Conservation (phyloP, 495 filamentous ascomycete species). For the Polyplosphaeria fusca region DNA sequence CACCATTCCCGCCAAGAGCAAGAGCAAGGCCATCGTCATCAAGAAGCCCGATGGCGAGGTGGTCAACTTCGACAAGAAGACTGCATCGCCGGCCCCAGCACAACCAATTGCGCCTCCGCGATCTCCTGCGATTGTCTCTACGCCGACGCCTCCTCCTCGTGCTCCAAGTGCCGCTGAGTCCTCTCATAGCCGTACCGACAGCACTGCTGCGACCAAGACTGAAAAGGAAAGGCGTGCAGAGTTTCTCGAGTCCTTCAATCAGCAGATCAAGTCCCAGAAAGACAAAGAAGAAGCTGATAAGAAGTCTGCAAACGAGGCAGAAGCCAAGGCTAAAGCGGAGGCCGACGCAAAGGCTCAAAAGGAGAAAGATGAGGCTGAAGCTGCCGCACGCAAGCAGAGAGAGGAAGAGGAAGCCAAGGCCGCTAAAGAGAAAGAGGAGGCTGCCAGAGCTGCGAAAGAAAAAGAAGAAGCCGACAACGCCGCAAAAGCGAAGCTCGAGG, state of each 20-base stretch:
- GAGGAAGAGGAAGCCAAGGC: slow-evolving; percentile 47
- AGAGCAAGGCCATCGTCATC: slow-evolving; percentile 69
- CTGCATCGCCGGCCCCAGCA: slow-evolving; percentile 50
- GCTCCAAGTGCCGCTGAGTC: slow-evolving; percentile 52
- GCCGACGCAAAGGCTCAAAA: slow-evolving; percentile 37
- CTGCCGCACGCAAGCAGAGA: slow-evolving; percentile 36
- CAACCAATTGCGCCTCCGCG: slow-evolving; percentile 5
- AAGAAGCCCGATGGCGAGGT: slow-evolving; percentile 71
- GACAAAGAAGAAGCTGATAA: slow-evolving; percentile 48
- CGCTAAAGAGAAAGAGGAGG: slow-evolving; percentile 32
- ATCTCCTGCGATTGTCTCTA: slow-evolving; percentile 58
- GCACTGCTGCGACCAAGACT: slow-evolving; percentile 61
- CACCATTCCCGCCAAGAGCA: slow-evolving; percentile 56
- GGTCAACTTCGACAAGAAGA: slow-evolving; percentile 56
- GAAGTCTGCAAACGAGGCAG: slow-evolving; percentile 45
- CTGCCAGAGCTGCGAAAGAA: slow-evolving; percentile 33
- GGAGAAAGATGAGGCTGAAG: slow-evolving; percentile 50
- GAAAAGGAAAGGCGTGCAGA: slow-evolving; percentile 69
- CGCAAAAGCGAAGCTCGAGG: slow-evolving; percentile 17
- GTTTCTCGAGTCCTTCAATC: slow-evolving; percentile 48
- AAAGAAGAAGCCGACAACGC: slow-evolving; percentile 31
- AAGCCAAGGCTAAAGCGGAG: slow-evolving; percentile 48
- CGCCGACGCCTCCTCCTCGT: slow-evolving; percentile 61
- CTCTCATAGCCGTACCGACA: slow-evolving; percentile 55
- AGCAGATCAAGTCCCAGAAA: slow-evolving; percentile 57